Percentiles rank a stretch among this genome's conserved stretches.
These are phyloP conservation scores for Madurella fahalii DNA, from an alignment of 2,329 filamentous ascomycete genomes.

Conservation along the genomic window DNA sequence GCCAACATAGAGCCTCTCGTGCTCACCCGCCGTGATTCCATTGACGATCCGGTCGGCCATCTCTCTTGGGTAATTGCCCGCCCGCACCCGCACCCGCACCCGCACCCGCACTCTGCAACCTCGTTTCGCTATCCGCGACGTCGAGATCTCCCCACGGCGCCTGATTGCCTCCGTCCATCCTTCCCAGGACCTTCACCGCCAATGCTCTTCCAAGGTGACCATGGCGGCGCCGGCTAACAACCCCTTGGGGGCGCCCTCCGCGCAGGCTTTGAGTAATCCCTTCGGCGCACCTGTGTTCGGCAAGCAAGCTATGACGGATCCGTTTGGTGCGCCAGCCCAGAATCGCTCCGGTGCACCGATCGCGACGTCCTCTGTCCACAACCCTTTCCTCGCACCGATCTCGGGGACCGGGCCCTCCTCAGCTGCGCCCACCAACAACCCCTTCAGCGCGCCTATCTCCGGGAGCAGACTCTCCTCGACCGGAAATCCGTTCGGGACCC, in stretches of 20 bases:
- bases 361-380: slow-evolving; percentile 1
- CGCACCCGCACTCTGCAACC: neutral
- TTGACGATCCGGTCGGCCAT: neutral
- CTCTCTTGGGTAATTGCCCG: neutral
- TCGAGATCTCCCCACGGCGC: neutral
- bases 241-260: slow-evolving; percentile 25
- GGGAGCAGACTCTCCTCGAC: slow-evolving; percentile 3
- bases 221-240: slow-evolving; percentile 27
- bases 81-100: too few relatives aligned
- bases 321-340: slow-evolving; percentile 7
- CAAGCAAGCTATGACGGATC: neutral
- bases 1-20: slow-evolving; percentile 2
- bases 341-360: slow-evolving; percentile 3
- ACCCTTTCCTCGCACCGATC: slow-evolving; percentile 19
- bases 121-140: neutral
- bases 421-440: slow-evolving; percentile 13
- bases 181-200: slow-evolving; percentile 10
- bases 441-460: slow-evolving; percentile 17
- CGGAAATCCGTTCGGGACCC: slow-evolving; percentile 6
- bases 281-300: neutral
- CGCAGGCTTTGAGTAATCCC: slow-evolving; percentile 7
- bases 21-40: slow-evolving; percentile 2
- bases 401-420: slow-evolving; percentile 4
- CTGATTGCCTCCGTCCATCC: slow-evolving; percentile 1
- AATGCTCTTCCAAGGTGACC: slow-evolving; percentile 18